phyloP scores from a whole-genome alignment of 257 asterid species.

The Knoxia roxburghii region DNA sequence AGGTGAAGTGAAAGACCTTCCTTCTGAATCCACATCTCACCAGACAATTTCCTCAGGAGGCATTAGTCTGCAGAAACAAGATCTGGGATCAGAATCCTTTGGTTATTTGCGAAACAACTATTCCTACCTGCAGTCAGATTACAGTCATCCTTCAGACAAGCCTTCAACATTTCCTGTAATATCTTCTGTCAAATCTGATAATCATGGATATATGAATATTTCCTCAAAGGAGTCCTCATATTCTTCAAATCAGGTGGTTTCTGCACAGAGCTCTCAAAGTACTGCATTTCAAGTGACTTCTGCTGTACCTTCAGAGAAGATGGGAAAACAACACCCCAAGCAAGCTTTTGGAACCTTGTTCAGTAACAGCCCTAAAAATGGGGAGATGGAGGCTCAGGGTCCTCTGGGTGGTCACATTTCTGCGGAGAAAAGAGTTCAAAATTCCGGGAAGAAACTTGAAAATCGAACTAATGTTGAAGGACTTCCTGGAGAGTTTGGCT shows the following conservation, averaged over 20 bases:
- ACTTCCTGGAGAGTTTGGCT: conserved; percentile 44
- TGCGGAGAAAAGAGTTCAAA: conserved; percentile 25
- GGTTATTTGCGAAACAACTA: conserved; percentile 35
- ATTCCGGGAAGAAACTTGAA: conserved; percentile 33
- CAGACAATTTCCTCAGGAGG: conserved; percentile 29
- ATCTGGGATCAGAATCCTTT: conserved; percentile 29
- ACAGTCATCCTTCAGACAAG: conserved; percentile 36
- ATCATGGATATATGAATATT: conserved; percentile 32
- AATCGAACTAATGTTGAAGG: conserved; percentile 33
- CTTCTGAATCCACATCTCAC: conserved; percentile 34
- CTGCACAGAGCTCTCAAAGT: conserved; percentile 28
- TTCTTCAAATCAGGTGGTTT: conserved; percentile 39
- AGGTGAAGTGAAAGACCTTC: conserved; percentile 29
- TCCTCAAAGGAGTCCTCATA: conserved; percentile 47
- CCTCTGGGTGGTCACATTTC: conserved; percentile 30
- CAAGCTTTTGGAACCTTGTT: conserved; percentile 23
- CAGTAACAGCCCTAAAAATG: conserved; percentile 15
- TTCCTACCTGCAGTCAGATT: conserved; percentile 39
- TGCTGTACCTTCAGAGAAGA: conserved; percentile 28
- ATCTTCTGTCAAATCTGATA: conserved; percentile 47
- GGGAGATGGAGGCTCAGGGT: conserved; percentile 26
- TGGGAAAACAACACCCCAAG: conserved; percentile 21
- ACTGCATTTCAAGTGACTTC: conserved; percentile 30
- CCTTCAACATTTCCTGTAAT: conserved; percentile 31
- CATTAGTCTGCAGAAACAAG: conserved; percentile 30